Evolutionary conservation across 768 basidiomycete species (phyloP), one percentile per base, ranked within the genome.

Genomic region (Naganishia kalamii): DNA sequence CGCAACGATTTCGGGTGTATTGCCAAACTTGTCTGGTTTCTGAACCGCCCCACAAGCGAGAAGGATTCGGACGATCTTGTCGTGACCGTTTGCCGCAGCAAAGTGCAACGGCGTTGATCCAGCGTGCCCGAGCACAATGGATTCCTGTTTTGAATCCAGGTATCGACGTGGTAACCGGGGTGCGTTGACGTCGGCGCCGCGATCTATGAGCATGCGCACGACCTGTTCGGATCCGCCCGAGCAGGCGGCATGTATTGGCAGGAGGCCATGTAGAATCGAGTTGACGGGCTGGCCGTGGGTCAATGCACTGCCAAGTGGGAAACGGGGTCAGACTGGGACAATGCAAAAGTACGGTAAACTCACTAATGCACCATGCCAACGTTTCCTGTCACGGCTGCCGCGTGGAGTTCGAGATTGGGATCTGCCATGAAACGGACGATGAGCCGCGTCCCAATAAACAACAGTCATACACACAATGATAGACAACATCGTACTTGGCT

Each of bases 161-260:
- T 80, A 81, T 43, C 80, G 70, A 41, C 80, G 70, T 1, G 81
- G 80, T 7, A 82, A 70, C 54, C 93, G 86, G 60, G 91, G 88
- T 4, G 92, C 92, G 79, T 98, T 98, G 32, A 97, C 94, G 75
- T 99, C 96, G n/a, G 96, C 96, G 23, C 96, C 94, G 65, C 86
- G 81, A 67, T 96, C 90, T 72, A 99, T 88, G 49, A 99, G 81
- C 69, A 93, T 82, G 72, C 85, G 84, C 43, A 98, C 92, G 47
- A 97, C 89, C 64, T 86, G 84, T 63, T 88, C 89, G 74, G 85
- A 89, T 1, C 96, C 96, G 25, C 90, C 90, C 0, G 91, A 88
- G 70, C 86, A 89, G 1, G 94, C 96, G 3, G 92, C 93, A 75
- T 99, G 96, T 10, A 99, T 83, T 3, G 96, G 93, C n/a, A 96